phyloP scores from a whole-genome alignment of 306 rosid species.

The Castanospermum australe region DNA sequence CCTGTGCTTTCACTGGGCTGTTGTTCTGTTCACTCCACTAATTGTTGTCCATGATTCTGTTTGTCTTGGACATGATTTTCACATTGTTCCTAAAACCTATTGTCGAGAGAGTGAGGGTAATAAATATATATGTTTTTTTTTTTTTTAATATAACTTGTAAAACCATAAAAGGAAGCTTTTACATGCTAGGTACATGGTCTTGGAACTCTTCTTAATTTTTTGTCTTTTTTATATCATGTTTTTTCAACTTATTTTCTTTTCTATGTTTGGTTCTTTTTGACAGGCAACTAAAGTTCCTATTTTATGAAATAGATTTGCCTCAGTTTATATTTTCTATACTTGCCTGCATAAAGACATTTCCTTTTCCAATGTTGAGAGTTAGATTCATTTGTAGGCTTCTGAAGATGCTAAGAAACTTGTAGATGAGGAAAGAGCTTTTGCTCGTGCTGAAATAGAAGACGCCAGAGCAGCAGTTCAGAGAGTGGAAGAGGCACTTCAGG shows the following conservation, averaged over 20 bases:
- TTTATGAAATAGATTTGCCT: not conserved
- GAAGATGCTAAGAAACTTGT: constrained; percentile 95
- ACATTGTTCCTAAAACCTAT: not conserved
- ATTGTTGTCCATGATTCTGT: not conserved
- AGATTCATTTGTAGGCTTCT: constrained; percentile 70
- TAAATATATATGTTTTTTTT: not conserved
- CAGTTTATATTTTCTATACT: not conserved
- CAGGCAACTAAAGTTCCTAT: not conserved
- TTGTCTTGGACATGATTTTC: not conserved
- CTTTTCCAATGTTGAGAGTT: constrained; percentile 21
- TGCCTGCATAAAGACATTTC: not conserved
- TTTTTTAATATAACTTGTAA: not conserved
- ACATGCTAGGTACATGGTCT: no score
- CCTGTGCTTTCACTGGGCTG: not conserved
- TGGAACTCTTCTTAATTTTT: no score
- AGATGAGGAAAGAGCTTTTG: constrained; percentile 92
- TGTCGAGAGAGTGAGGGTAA: not conserved
- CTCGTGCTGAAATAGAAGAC: constrained; percentile 88
- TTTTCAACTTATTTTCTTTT: no score
- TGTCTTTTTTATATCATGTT: not conserved
- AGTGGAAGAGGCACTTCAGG: constrained; percentile 89
- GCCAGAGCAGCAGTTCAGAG: constrained; percentile 95
- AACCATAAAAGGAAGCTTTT: not conserved
- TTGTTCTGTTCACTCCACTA: not conserved
- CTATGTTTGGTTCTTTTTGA: not conserved